phyloP scores from a whole-genome alignment of 2,329 filamentous ascomycete genomes.

The Xylaria polymorpha region DNA sequence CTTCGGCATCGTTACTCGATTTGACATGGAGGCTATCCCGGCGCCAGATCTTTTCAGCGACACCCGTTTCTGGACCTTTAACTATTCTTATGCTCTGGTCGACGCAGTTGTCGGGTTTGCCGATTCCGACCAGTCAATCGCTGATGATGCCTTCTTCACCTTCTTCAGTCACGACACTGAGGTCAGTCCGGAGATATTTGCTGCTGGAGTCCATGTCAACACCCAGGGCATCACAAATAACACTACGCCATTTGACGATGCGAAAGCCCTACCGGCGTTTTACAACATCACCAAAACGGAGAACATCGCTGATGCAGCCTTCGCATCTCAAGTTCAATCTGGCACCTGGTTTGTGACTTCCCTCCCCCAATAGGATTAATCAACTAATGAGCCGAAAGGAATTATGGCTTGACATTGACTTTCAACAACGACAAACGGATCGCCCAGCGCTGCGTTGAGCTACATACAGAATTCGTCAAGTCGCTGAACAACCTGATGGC shows the following conservation, averaged over 20 bases:
- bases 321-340: slow-evolving; percentile 35
- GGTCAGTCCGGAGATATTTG: slow-evolving; percentile 27
- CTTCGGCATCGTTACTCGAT: slow-evolving; percentile 57
- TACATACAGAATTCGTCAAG: slow-evolving; percentile 36
- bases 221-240: slow-evolving; percentile 38
- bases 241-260: slow-evolving; percentile 38
- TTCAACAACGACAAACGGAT: slow-evolving; percentile 43
- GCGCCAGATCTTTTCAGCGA: slow-evolving; percentile 42
- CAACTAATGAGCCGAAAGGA: slow-evolving; percentile 34
- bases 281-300: slow-evolving; percentile 29
- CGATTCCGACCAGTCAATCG: slow-evolving; percentile 40
- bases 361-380: neutral
- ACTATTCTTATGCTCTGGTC: slow-evolving; percentile 40
- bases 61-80: slow-evolving; percentile 34
- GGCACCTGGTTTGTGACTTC: slow-evolving; percentile 36
- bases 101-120: slow-evolving; percentile 42
- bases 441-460: slow-evolving; percentile 34
- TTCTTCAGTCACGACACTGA: slow-evolving; percentile 38
- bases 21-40: slow-evolving; percentile 51
- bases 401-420: slow-evolving; percentile 38
- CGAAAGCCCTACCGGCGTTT: slow-evolving; percentile 37
- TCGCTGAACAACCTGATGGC: slow-evolving; percentile 37
- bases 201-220: slow-evolving; percentile 41
- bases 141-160: slow-evolving; percentile 43
- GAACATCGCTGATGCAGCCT: slow-evolving; percentile 42